These are phyloP conservation scores for Niveomyces coronatus DNA, from an alignment of 2,329 filamentous ascomycete genomes.

Conservation along the genomic window DNA sequence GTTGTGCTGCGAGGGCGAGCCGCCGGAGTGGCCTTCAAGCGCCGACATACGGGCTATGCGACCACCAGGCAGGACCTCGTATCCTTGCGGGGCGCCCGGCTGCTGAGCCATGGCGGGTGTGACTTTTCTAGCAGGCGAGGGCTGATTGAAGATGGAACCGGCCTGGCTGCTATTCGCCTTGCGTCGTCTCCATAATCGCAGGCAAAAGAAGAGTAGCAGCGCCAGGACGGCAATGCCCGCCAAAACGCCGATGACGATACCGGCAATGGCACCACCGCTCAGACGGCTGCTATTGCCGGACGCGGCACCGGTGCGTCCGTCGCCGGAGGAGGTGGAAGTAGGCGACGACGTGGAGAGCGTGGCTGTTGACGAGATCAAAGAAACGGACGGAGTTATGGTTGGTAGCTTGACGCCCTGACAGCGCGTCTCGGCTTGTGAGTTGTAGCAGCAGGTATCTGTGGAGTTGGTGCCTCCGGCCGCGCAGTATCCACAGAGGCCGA, in stretches of 20 bases:
- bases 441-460: constrained; percentile 91
- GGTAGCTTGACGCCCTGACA: constrained; percentile 74
- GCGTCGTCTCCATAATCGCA: constrained; percentile 39
- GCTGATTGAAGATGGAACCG: constrained; percentile 80
- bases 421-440: constrained; percentile 59
- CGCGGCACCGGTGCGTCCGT: constrained; percentile 19
- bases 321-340: constrained; percentile 23
- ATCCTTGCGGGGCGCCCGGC: constrained; percentile 37
- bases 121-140: constrained; percentile 56
- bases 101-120: constrained; percentile 27
- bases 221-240: constrained; percentile 60
- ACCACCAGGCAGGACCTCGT: constrained; percentile 72
- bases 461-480: constrained; percentile 73
- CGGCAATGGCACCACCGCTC: constrained; percentile 81
- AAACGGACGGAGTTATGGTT: constrained; percentile 58
- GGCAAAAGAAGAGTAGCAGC: constrained; percentile 58
- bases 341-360: constrained; percentile 22
- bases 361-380: constrained; percentile 37
- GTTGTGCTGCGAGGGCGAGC: constrained; percentile 45
- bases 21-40: constrained; percentile 62
- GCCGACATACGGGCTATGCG: constrained; percentile 95
- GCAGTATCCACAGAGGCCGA: constrained; percentile 83
- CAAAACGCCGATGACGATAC: constrained; percentile 75
- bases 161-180: constrained; percentile 43
- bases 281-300: constrained; percentile 26